A percentile compares a stretch with the other conserved stretches of the same genome.
phyloP scores from a whole-genome alignment of 176 grass and related monocot species.

The Triticum monococcum region DNA sequence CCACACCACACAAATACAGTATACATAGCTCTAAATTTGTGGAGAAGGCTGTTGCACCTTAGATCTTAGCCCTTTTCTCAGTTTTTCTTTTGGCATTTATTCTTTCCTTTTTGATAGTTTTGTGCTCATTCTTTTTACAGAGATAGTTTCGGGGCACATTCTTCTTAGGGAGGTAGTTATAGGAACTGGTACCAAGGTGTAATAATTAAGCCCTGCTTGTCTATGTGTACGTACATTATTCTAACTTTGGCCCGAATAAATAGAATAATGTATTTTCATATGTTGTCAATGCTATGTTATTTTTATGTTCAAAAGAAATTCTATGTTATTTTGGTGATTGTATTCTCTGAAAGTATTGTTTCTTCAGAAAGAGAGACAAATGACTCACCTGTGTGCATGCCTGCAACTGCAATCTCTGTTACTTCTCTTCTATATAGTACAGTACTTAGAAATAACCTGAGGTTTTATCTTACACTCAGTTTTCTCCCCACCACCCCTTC shows the following conservation, averaged over 20 bases:
- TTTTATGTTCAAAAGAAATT: background rate
- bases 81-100: background rate
- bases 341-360: background rate
- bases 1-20: background rate
- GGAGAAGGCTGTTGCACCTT: conserved; percentile 10
- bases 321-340: background rate
- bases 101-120: background rate
- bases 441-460: too few relatives aligned
- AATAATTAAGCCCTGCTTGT: background rate
- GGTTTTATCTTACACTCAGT: too few relatives aligned
- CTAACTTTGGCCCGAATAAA: background rate
- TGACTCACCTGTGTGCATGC: background rate
- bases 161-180: background rate
- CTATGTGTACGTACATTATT: background rate
- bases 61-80: background rate
- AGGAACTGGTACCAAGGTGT: background rate
- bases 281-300: background rate
- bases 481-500: too few relatives aligned
- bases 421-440: too few relatives aligned
- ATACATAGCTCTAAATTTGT: conserved; percentile 3
- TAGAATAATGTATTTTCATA: background rate
- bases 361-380: background rate
- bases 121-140: background rate
- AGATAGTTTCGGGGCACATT: background rate
- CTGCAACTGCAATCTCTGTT: too few relatives aligned